Conservation (phyloP, 2,329 filamentous ascomycete species). For the Penicillium sp. region DNA sequence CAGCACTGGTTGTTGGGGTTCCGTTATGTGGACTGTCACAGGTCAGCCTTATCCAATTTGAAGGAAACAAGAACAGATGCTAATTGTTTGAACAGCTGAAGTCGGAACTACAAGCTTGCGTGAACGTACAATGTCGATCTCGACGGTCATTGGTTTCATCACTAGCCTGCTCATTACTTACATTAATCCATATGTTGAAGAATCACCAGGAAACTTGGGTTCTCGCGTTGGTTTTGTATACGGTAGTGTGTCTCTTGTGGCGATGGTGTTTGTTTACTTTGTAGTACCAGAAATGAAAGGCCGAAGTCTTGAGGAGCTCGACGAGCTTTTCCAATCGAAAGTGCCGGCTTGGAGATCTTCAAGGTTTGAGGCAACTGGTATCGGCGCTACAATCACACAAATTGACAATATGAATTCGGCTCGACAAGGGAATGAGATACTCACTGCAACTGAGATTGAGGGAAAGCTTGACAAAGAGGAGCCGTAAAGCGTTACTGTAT, state of each 20-base stretch:
- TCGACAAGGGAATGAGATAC: not conserved
- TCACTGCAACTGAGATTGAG: not conserved
- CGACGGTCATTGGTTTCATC: not conserved
- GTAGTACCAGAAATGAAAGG: constrained; percentile 27
- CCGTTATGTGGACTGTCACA: not conserved
- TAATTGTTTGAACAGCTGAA: not conserved
- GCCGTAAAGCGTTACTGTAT: not conserved
- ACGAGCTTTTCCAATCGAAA: constrained; percentile 35
- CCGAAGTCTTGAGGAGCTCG: constrained; percentile 34
- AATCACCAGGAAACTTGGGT: constrained; percentile 15
- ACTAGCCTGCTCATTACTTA: not conserved
- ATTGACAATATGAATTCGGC: not conserved
- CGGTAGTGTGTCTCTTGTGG: constrained; percentile 14
- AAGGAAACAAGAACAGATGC: not conserved
- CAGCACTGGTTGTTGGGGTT: not conserved
- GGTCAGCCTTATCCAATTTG: not conserved
- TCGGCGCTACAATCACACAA: not conserved
- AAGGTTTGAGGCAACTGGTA: not conserved
- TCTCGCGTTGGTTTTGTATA: constrained; percentile 28
- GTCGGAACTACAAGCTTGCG: not conserved
- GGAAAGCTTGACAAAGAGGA: not conserved
- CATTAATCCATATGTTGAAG: not conserved
- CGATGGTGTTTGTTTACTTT: not conserved
- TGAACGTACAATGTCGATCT: not conserved
- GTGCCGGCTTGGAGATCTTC: constrained; percentile 25